A percentile compares a stretch with the other conserved stretches of the same genome.
phyloP scores from a whole-genome alignment of 192 early-diverging fungal species.

The Coemansia sp. region DNA sequence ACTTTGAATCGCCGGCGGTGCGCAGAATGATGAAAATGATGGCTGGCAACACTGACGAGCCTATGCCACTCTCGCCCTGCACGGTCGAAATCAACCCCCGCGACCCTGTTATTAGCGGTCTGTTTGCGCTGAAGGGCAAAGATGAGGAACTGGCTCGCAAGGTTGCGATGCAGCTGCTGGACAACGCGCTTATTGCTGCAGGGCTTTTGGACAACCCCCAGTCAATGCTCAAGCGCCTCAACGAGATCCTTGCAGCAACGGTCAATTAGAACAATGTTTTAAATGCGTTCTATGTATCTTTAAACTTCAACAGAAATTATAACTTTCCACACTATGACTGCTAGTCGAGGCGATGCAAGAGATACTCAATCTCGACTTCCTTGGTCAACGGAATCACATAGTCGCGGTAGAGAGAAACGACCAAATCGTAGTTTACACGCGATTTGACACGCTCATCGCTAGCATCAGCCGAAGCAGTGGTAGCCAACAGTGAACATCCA shows the following conservation, averaged over 20 bases:
- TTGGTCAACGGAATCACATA: slow-evolving; percentile 98
- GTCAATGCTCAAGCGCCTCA: slow-evolving; percentile 72
- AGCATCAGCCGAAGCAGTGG: slow-evolving; percentile 12
- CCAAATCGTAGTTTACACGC: slow-evolving; percentile 73
- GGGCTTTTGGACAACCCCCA: slow-evolving; percentile 76
- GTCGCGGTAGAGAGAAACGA: slow-evolving; percentile 87
- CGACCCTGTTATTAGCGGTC: slow-evolving; percentile 66
- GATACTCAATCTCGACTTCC: slow-evolving; percentile 92
- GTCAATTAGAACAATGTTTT: slow-evolving; percentile 4
- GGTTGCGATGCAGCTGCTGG: slow-evolving; percentile 66
- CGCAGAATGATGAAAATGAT: slow-evolving; percentile 61
- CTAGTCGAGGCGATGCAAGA: slow-evolving; percentile 66
- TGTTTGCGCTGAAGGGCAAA: slow-evolving; percentile 57
- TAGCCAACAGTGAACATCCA: slow-evolving; percentile 13
- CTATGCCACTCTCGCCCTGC: slow-evolving; percentile 60
- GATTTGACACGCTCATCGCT: slow-evolving; percentile 44
- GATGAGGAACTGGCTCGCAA: slow-evolving; percentile 65
- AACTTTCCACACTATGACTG: neutral
- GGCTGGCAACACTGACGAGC: slow-evolving; percentile 42
- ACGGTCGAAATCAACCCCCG: slow-evolving; percentile 72
- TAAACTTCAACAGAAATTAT: neutral
- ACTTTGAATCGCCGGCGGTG: slow-evolving; percentile 71
- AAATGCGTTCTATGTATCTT: neutral
- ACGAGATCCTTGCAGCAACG: slow-evolving; percentile 49
- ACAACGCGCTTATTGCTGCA: slow-evolving; percentile 75